Conservation (phyloP, 208 protist species). For the Trichomonas gallinae region DNA sequence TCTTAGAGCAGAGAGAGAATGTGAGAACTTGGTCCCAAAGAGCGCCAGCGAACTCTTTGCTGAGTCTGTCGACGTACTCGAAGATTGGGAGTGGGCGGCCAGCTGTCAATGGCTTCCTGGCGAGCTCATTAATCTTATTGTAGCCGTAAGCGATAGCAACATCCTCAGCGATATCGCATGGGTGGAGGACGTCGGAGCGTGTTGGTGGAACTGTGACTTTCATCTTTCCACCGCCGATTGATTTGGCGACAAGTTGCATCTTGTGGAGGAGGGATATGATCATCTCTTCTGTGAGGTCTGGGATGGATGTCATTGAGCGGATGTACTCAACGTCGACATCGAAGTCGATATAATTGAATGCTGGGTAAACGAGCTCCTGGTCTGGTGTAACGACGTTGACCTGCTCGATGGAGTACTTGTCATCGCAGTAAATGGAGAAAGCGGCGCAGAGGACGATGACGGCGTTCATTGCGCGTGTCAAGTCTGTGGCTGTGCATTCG, state of each 20-base stretch:
- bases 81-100: constrained; percentile 24
- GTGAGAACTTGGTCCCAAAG: constrained; percentile 4
- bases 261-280: background rate
- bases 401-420: background rate
- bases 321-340: background rate
- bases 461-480: constrained; percentile 55
- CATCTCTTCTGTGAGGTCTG: background rate
- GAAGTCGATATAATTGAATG: background rate
- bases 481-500: constrained; percentile 91
- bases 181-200: constrained; percentile 32
- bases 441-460: background rate
- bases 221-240: background rate
- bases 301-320: background rate
- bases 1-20: constrained; percentile 11
- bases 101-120: constrained; percentile 16
- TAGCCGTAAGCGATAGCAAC: constrained; percentile 39
- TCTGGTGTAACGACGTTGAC: background rate
- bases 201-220: constrained; percentile 27
- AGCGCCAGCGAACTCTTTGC: constrained; percentile 2
- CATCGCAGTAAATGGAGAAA: background rate
- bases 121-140: constrained; percentile 28
- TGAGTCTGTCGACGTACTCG: constrained; percentile 18
- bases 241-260: background rate
- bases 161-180: constrained; percentile 36
- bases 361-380: background rate